A percentile compares a stretch with the other conserved stretches of the same genome.
Evolutionary conservation across 257 asterid genomes (phyloP).

Genomic region (Ocimum tenuiflorum): DNA sequence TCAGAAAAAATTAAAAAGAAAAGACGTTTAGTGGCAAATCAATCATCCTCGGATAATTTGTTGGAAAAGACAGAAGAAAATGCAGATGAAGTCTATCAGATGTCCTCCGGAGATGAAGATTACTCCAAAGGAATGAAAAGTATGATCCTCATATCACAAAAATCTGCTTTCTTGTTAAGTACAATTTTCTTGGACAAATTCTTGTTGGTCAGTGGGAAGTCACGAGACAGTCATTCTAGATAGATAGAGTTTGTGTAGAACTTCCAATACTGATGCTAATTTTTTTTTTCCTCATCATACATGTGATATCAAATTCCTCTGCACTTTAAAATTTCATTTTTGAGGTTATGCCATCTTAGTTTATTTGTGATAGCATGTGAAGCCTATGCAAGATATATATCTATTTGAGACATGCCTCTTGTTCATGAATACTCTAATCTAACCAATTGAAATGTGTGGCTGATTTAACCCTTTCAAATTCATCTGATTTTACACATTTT

Average conservation of each 20-base stretch:
- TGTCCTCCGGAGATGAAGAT: constrained; percentile 88
- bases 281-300: not conserved
- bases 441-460: not conserved
- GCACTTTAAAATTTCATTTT: not conserved
- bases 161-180: not conserved
- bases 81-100: constrained; percentile 51
- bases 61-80: constrained; percentile 32
- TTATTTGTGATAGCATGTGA: not conserved
- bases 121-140: constrained; percentile 79
- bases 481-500: not conserved
- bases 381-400: not conserved
- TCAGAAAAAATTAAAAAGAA: constrained; percentile 29
- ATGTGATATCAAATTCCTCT: not conserved
- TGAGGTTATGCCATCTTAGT: not conserved
- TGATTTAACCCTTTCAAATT: not conserved
- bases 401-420: not conserved
- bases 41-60: constrained; percentile 21
- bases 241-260: not conserved
- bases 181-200: not conserved
- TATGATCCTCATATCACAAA: constrained; percentile 26
- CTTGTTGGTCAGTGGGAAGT: not conserved
- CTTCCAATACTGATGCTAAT: not conserved
- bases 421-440: not conserved
- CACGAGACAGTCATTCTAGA: not conserved
- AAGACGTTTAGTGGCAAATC: constrained; percentile 19